Conservation (phyloP, 1,139 yeast genomes). For the Candida sp. region DNA sequence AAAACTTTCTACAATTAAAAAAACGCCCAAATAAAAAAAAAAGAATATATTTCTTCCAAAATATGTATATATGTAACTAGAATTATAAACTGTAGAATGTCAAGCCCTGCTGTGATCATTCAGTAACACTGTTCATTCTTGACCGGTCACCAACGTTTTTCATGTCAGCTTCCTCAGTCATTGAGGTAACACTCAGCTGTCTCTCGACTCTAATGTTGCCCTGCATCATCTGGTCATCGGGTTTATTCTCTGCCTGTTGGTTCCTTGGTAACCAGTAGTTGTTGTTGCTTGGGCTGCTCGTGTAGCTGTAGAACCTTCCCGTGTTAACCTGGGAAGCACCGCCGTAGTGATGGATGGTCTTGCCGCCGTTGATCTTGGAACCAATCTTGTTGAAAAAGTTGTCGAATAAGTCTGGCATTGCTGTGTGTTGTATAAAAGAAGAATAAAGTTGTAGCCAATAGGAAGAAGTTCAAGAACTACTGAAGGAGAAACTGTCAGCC, state of each 20-base stretch:
- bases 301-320: conserved; percentile 43
- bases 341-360: conserved; percentile 32
- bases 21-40: not conserved
- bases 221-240: not conserved
- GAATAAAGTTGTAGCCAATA: not conserved
- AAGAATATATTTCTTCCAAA: not conserved
- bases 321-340: conserved; percentile 40
- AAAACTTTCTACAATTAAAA: not conserved
- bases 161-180: conserved; percentile 3
- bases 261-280: conserved; percentile 42
- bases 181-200: conserved; percentile 7
- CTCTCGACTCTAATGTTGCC: conserved; percentile 5
- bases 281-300: conserved; percentile 39
- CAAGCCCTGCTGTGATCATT: not conserved
- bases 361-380: conserved; percentile 38
- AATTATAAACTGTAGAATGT: not conserved
- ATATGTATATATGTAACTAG: not conserved
- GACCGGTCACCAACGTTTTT: conserved; percentile 5
- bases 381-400: conserved; percentile 39
- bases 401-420: conserved; percentile 51
- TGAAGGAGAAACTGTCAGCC: too few relatives aligned
- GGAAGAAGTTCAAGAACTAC: not conserved
- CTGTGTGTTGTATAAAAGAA: not conserved
- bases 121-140: conserved; percentile 13
- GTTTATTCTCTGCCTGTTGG: not conserved